These are phyloP conservation scores for Leptographium radiaticola DNA, from an alignment of 2,329 filamentous ascomycete species.

Conservation along the genomic window DNA sequence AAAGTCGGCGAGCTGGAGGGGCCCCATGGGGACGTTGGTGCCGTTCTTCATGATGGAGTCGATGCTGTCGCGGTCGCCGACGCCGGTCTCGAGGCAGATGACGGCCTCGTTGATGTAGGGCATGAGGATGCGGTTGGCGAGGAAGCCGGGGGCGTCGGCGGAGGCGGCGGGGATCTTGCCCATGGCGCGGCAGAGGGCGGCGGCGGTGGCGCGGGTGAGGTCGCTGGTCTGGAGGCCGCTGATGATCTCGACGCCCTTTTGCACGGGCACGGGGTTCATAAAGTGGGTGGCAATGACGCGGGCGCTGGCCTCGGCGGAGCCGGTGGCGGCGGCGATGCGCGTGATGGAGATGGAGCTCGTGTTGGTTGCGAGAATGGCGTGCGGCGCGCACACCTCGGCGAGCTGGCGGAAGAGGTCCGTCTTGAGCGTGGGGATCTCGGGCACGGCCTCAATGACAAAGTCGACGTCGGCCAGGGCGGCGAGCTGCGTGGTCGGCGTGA, in stretches of 20 bases:
- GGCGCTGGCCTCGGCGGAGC: conserved; percentile 62
- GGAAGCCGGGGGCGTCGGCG: conserved; percentile 82
- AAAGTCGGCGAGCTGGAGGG: conserved; percentile 85
- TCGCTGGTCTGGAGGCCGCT: conserved; percentile 81
- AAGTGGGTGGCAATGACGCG: conserved; percentile 94
- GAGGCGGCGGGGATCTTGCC: conserved; percentile 84
- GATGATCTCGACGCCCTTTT: conserved; percentile 97
- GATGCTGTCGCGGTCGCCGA: conserved; percentile 82
- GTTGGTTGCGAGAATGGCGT: conserved; percentile 91
- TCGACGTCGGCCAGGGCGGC: conserved; percentile 72
- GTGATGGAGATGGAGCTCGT: conserved; percentile 99
- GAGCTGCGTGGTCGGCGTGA: conserved; percentile 59
- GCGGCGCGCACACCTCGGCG: conserved; percentile 65
- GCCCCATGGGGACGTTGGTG: conserved; percentile 97
- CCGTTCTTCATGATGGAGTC: conserved; percentile 99
- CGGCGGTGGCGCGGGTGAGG: conserved; percentile 66
- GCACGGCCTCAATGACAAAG: conserved; percentile 96
- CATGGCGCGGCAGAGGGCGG: conserved; percentile 82
- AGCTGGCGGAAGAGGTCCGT: conserved; percentile 74
- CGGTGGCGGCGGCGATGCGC: conserved; percentile 80
- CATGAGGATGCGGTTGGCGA: conserved; percentile 96
- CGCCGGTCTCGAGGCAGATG: conserved; percentile 86
- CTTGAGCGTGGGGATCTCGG: conserved; percentile 82
- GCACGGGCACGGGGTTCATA: conserved; percentile 96
- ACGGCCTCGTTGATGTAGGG: conserved; percentile 98